Evolutionary conservation across 2,329 filamentous ascomycete species (phyloP).

Genomic region (Fusarium abutilonis): DNA sequence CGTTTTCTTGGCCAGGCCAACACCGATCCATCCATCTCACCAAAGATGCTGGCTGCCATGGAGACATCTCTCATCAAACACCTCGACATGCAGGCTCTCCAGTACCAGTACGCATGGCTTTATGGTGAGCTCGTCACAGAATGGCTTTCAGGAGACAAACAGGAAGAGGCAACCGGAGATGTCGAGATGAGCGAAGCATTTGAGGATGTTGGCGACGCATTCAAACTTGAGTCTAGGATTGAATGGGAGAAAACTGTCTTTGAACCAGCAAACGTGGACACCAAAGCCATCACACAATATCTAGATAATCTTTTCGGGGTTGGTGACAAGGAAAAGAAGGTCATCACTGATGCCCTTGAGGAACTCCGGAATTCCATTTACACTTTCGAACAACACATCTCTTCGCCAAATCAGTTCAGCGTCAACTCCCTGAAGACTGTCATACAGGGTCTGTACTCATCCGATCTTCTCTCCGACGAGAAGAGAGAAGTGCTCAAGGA

Average conservation of each 20-base stretch:
- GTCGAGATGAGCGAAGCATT: conserved; percentile 51
- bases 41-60: conserved; percentile 48
- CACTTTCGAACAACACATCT: conserved; percentile 47
- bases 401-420: conserved; percentile 50
- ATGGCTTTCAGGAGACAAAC: conserved; percentile 52
- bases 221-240: conserved; percentile 51
- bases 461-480: conserved; percentile 57
- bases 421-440: conserved; percentile 50
- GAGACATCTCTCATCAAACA: conserved; percentile 51
- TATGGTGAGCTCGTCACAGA: conserved; percentile 60
- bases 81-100: conserved; percentile 54
- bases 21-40: conserved; percentile 55
- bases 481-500: conserved; percentile 55
- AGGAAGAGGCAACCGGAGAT: conserved; percentile 20
- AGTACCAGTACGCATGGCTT: conserved; percentile 56
- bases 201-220: conserved; percentile 53
- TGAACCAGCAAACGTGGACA: conserved; percentile 51
- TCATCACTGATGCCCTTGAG: conserved; percentile 40
- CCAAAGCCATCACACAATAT: conserved; percentile 51
- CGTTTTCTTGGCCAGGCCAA: conserved; percentile 54
- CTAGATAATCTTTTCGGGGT: conserved; percentile 55
- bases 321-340: conserved; percentile 38
- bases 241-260: conserved; percentile 60
- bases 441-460: conserved; percentile 55
- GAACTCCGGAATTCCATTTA: conserved; percentile 44